Conservation (phyloP, 225 moss, liverwort and hornwort species). For the Thuidium tamariscinum region DNA sequence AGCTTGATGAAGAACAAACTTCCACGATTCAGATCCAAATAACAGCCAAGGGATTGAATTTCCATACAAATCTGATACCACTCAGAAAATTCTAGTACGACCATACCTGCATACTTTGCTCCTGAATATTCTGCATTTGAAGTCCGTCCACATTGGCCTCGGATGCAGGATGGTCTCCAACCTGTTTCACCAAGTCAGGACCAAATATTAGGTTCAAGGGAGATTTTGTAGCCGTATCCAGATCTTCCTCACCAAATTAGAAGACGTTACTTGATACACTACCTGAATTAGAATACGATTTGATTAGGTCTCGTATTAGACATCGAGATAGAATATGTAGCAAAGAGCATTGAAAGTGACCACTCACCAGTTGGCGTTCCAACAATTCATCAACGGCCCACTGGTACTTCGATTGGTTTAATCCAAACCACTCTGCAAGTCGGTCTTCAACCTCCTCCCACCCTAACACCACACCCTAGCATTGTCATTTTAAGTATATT, state of each 20-base stretch:
- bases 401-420: constrained; percentile 81
- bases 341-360: not conserved
- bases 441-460: constrained; percentile 48
- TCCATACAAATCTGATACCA: not conserved
- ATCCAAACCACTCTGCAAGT: constrained; percentile 65
- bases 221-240: not conserved
- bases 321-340: not conserved
- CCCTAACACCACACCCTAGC: constrained; percentile 4
- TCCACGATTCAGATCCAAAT: not conserved
- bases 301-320: not conserved
- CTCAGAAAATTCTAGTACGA: not conserved
- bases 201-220: not conserved
- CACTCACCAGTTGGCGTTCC: constrained; percentile 66
- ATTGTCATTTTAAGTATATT: not conserved
- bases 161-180: constrained; percentile 19
- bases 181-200: constrained; percentile 6
- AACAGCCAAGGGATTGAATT: not conserved
- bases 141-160: constrained; percentile 4
- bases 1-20: not conserved
- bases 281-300: not conserved
- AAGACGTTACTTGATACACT: not conserved
- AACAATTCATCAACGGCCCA: constrained; percentile 81
- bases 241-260: not conserved
- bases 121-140: constrained; percentile 27
- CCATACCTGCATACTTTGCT: constrained; percentile 40